Evolutionary conservation across 352 stramenopile genomes (phyloP).

Genomic region (Globisporangium cystogenes): DNA sequence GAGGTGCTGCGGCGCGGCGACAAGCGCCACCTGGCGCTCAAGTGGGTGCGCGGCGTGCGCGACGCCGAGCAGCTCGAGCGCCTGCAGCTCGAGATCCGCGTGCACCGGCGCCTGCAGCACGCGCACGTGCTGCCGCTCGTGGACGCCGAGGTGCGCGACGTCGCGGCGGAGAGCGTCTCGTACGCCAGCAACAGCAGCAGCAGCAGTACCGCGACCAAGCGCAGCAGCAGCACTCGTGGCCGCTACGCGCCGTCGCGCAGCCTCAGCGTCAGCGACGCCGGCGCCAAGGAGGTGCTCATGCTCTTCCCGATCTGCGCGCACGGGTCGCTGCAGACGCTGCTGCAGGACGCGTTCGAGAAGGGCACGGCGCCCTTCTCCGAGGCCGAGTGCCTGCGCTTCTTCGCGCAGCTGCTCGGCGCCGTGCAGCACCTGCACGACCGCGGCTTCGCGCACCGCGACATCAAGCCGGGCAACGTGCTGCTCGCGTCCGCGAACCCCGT

Average conservation of each 20-base stretch:
- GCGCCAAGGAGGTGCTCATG: slow-evolving; percentile 53
- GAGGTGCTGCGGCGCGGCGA: slow-evolving; percentile 30
- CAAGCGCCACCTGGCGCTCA: slow-evolving; percentile 42
- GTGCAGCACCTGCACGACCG: slow-evolving; percentile 50
- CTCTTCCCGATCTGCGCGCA: slow-evolving; percentile 44
- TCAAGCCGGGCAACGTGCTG: slow-evolving; percentile 77
- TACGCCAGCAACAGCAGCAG: background rate
- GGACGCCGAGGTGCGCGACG: slow-evolving; percentile 35
- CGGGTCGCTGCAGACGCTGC: slow-evolving; percentile 51
- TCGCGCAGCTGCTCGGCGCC: slow-evolving; percentile 44
- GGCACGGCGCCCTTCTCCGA: slow-evolving; percentile 31
- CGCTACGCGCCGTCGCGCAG: background rate
- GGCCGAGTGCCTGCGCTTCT: slow-evolving; percentile 40
- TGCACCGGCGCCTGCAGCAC: slow-evolving; percentile 57
- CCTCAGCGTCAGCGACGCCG: background rate
- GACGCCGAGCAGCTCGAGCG: slow-evolving; percentile 54
- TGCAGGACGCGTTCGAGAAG: slow-evolving; percentile 30
- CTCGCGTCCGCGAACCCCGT: slow-evolving; percentile 30
- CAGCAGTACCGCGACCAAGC: background rate
- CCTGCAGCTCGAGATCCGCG: slow-evolving; percentile 61
- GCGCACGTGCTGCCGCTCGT: slow-evolving; percentile 47
- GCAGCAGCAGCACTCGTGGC: background rate
- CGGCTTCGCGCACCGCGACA: slow-evolving; percentile 63
- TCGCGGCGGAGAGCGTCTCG: background rate
- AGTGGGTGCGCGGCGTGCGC: slow-evolving; percentile 48